Conservation (phyloP, 768 basidiomycete species). For the Trametes cubensis region DNA sequence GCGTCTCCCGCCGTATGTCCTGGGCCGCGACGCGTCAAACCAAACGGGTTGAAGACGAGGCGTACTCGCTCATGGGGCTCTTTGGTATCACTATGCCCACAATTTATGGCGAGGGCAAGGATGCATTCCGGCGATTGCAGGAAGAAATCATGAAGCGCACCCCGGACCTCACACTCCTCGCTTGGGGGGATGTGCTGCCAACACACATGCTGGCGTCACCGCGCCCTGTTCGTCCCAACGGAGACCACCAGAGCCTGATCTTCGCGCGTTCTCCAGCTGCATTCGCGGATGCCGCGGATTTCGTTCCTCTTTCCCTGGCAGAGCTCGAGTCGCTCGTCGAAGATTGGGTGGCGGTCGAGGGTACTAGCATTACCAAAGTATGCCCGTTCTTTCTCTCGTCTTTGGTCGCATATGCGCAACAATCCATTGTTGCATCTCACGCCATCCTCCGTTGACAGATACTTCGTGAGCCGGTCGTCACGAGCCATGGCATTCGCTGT, state of each 20-base stretch:
- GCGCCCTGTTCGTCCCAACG: no score
- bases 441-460: no score
- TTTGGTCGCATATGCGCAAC: no score
- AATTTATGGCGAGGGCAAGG: slow-evolving; percentile 5
- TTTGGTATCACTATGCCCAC: slow-evolving; percentile 11
- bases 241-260: neutral
- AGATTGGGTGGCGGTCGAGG: no score
- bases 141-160: slow-evolving; percentile 13
- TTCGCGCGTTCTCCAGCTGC: neutral
- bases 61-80: slow-evolving; percentile 14
- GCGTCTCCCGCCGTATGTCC: slow-evolving; percentile 12
- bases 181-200: neutral
- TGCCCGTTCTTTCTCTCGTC: no score
- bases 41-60: slow-evolving; percentile 7
- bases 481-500: neutral
- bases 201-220: no score
- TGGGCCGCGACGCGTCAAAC: slow-evolving; percentile 12
- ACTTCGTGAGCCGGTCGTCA: neutral
- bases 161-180: slow-evolving; percentile 6
- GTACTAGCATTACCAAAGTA: no score
- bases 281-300: neutral
- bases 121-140: slow-evolving; percentile 11
- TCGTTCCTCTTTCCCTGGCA: neutral
- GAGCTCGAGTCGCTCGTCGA: neutral
- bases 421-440: no score